Evolutionary conservation across 805 yeast genomes (phyloP).

Genomic region (Cyberlindnera xylosilytica): DNA sequence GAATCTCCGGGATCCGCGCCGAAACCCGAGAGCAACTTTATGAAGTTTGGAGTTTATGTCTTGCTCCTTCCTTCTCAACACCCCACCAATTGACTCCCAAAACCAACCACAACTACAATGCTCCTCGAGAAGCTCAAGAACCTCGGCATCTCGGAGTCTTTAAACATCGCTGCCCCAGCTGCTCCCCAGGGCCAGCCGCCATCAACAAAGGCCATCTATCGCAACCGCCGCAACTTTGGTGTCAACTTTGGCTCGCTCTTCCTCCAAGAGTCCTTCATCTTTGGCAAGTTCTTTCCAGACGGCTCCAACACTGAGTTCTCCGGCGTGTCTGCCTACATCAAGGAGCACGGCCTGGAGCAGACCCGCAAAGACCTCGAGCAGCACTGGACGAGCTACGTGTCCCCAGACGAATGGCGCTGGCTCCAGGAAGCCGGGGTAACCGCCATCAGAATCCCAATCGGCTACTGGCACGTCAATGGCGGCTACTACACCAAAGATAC

Average conservation of each 20-base stretch:
- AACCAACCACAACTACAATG: not conserved
- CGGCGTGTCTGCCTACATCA: constrained; percentile 53
- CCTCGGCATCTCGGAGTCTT: not conserved
- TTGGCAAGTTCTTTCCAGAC: constrained; percentile 54
- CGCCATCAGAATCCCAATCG: constrained; percentile 81
- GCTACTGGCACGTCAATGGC: constrained; percentile 83
- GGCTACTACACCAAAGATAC: constrained; percentile 58
- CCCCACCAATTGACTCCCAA: too few relatives aligned
- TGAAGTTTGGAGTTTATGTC: too few relatives aligned
- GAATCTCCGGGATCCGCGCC: too few relatives aligned
- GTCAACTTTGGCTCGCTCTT: constrained; percentile 84
- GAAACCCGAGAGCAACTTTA: too few relatives aligned
- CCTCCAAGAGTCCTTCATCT: constrained; percentile 79
- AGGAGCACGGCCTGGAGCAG: constrained; percentile 48
- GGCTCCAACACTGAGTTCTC: constrained; percentile 68
- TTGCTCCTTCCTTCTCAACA: too few relatives aligned
- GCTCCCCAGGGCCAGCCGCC: constrained; percentile 30
- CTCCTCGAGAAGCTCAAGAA: constrained; percentile 8
- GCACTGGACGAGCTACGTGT: constrained; percentile 65
- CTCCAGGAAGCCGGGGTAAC: constrained; percentile 65
- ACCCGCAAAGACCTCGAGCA: constrained; percentile 51
- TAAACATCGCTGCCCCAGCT: constrained; percentile 3
- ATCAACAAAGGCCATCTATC: constrained; percentile 47
- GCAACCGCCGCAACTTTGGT: constrained; percentile 66
- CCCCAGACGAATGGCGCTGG: constrained; percentile 80